Evolutionary conservation across 306 rosid genomes (phyloP), one percentile per base, ranked within the genome.

Genomic region (Boehmeria nivea): DNA sequence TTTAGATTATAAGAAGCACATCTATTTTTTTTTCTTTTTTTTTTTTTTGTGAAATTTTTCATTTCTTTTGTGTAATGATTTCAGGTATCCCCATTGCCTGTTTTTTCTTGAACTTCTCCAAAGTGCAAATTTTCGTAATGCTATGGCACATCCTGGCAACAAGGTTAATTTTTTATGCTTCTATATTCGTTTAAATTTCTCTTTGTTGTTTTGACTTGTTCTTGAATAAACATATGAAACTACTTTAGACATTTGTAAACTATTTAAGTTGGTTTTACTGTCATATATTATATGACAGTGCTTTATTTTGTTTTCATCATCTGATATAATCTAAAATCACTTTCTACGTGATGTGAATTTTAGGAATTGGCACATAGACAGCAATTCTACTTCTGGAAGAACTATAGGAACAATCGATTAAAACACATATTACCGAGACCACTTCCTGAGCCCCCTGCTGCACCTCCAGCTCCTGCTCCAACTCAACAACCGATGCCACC

Each of bases 361-460:
- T 58, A 91, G 99, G 96, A 91, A 76, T 74, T 91, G 73, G 82
- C 87, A 15, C 99, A 91, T 60, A 75, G 99, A 65, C 99, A 91
- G 69, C 99, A 91, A 66, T 91, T 91, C 71, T 91, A 87, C 74
- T 91, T 75, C 74, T 91, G 99, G 99, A 91, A 87, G 85, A 91
- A 91, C 70, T 91, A 91, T 34, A 67, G 99, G 69, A 85, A 81
- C 83, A 91, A 87, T 58, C 78, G 95, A 43, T 72, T 91, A 49
- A 91, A 91, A 64, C 99, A 91, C 76, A 83, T 91, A 61, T 71
- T 87, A 51, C 96, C 96, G 2, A 81, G 85, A 66, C 54, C 96
- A 43, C 85, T 87, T 60, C 87, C 96, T 21, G 95, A 91, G 59
- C 83, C 88, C 9, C 64, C 67, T 50, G 77, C 85, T 21, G 73